These are phyloP conservation scores for Xylaria telfairii DNA, from an alignment of 495 filamentous ascomycete species.

Conservation along the genomic window DNA sequence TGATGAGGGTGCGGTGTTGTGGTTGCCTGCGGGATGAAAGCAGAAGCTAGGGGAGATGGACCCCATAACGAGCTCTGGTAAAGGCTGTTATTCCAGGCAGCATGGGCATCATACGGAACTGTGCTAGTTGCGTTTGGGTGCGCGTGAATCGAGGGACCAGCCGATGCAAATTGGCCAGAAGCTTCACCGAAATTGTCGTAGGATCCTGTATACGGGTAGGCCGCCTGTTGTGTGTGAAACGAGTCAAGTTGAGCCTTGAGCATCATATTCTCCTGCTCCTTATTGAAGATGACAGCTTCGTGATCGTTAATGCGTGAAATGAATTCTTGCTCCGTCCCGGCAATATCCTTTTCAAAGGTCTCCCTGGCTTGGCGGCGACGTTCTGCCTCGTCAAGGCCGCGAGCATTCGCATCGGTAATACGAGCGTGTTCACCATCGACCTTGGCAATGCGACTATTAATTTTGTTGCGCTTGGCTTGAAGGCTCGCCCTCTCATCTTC, in stretches of 20 bases:
- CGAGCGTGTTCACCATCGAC: conserved; percentile 80
- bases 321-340: conserved; percentile 58
- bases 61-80: conserved; percentile 40
- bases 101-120: conserved; percentile 34
- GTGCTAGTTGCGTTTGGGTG: conserved; percentile 27
- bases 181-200: conserved; percentile 33
- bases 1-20: conserved; percentile 31
- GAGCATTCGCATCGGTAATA: conserved; percentile 76
- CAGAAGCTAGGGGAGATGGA: conserved; percentile 33
- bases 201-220: conserved; percentile 37
- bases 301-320: conserved; percentile 44
- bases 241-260: conserved; percentile 48
- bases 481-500: conserved; percentile 69
- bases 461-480: conserved; percentile 79
- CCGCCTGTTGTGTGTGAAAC: conserved; percentile 44
- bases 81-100: conserved; percentile 40
- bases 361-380: conserved; percentile 73
- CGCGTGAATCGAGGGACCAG: conserved; percentile 26
- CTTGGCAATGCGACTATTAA: conserved; percentile 74
- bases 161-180: conserved; percentile 27
- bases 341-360: conserved; percentile 67
- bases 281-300: conserved; percentile 46
- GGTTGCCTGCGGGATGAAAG: conserved; percentile 37
- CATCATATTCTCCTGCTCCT: conserved; percentile 48
- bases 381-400: conserved; percentile 76